Conservation (phyloP, 2,329 filamentous ascomycete genomes). For the Didymosphaeria variabile region DNA sequence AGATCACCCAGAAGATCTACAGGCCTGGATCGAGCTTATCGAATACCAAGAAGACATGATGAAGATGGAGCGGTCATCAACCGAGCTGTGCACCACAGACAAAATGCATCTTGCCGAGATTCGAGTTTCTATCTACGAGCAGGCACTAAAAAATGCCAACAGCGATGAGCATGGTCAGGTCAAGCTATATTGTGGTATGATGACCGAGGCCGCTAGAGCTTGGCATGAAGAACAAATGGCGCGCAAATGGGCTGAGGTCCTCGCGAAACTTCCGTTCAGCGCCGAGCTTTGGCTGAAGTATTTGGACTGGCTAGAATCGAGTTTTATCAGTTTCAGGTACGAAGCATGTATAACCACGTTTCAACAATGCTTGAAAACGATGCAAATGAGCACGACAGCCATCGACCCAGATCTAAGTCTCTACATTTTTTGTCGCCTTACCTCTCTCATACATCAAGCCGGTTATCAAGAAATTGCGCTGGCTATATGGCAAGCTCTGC, state of each 20-base stretch:
- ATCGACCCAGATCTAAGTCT: conserved; percentile 49
- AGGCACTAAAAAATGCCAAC: conserved; percentile 71
- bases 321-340: conserved; percentile 72
- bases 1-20: conserved; percentile 70
- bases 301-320: conserved; percentile 75
- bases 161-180: conserved; percentile 60
- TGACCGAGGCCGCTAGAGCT: conserved; percentile 76
- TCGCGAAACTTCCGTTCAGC: conserved; percentile 64
- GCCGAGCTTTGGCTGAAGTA: conserved; percentile 77
- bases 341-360: conserved; percentile 70
- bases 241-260: conserved; percentile 71
- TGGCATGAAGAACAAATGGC: conserved; percentile 73
- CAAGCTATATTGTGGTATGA: conserved; percentile 71
- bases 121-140: conserved; percentile 80
- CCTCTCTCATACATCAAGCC: conserved; percentile 75
- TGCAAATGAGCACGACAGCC: conserved; percentile 26
- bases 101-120: conserved; percentile 77
- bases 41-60: conserved; percentile 78
- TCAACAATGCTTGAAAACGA: conserved; percentile 62
- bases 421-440: conserved; percentile 79
- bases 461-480: conserved; percentile 81
- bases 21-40: conserved; percentile 81
- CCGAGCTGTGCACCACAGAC: conserved; percentile 67
- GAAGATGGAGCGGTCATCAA: conserved; percentile 54
- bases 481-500: conserved; percentile 81